Base-by-base conservation (phyloP, 176 grass and related monocot genomes). In the Oryza nivara region DNA sequence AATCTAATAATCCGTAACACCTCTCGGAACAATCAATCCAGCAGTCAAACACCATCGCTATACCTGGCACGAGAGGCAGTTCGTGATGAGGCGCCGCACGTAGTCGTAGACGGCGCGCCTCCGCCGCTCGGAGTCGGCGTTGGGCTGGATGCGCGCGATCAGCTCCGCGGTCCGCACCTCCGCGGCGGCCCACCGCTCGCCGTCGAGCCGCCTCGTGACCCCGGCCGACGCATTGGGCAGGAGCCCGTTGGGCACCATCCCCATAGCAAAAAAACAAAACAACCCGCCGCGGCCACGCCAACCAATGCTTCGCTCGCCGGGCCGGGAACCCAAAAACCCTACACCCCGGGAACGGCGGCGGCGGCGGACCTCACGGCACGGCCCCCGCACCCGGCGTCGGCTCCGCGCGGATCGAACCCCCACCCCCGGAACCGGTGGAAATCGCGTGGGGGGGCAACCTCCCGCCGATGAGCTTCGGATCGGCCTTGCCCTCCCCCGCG, bases 121-220 rank as follows among this genome's bases (percentile, higher is more conserved):
- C 69, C 86, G 87, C 13, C 76, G 79, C 80, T 97, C 90, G 41
- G 95, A 97, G 49, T 86, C 41, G 16, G 13, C 70, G 85, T 94
- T 97, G 63, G 95, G 95, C 76, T 97, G 95, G 87, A 97, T 91
- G 85, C 61, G 35, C 6, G 81, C 71, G 86, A 97, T 97, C 60
- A 97, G 80, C 71, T 94, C 90, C 11, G 88, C 80, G 26, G 92
- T 92, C 71, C 82, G 88, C 56, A 49, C 66, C 86, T 97, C 95
- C 1, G 87, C 95, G 75, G 88, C 48, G 43, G 74, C 72, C 92
- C 78, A 93, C 63, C 81, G 91, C 46, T 94, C 92, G 28, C 56
- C 81, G 75, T 97, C 92, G 82, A 94, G 87, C 6, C 67, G 68
- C 48, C 82, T 64, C 46, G 87, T 91, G 35, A 91, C 84, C 75